Conservation (phyloP, 2,329 filamentous ascomycete genomes). For the Chaetomium sp. region DNA sequence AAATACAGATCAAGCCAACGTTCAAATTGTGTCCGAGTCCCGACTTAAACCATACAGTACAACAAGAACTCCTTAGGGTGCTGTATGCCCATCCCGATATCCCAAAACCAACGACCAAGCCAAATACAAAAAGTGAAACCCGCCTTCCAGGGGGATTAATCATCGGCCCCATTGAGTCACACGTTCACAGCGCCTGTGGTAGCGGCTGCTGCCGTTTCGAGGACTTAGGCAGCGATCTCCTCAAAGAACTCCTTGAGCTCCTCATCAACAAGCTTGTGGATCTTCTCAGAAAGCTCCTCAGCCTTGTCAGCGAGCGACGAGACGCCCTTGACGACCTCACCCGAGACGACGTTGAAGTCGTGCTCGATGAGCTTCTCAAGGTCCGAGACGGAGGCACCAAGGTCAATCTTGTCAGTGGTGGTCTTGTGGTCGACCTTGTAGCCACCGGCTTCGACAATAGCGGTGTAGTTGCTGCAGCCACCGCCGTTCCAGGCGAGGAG, state of each 20-base stretch:
- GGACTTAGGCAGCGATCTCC: conserved; percentile 37
- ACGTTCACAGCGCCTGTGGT: conserved; percentile 16
- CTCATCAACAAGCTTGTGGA: conserved; percentile 55
- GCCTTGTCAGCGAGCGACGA: conserved; percentile 50
- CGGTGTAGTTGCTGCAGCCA: conserved; percentile 82
- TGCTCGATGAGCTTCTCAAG: conserved; percentile 55
- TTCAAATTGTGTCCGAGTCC: conserved; percentile 12
- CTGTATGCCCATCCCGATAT: conserved; percentile 19
- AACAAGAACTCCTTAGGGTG: conserved; percentile 18
- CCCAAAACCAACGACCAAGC: conserved; percentile 7
- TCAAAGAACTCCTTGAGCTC: conserved; percentile 55
- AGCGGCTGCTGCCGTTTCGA: conserved; percentile 5
- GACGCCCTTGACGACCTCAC: conserved; percentile 49
- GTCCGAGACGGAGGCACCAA: conserved; percentile 45
- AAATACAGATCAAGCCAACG: conserved; percentile 21
- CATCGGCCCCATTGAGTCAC: neutral
- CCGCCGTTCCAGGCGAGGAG: conserved; percentile 98
- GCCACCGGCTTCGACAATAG: conserved; percentile 68
- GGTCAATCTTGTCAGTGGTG: conserved; percentile 37
- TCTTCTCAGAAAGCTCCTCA: conserved; percentile 57
- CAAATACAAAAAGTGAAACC: conserved; percentile 16
- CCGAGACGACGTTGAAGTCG: conserved; percentile 54
- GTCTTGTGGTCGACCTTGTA: conserved; percentile 52
- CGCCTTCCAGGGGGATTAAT: conserved; percentile 7
- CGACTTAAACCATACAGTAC: conserved; percentile 22